Conservation (phyloP, 768 basidiomycete species). For the Dentipellis fragilis region DNA sequence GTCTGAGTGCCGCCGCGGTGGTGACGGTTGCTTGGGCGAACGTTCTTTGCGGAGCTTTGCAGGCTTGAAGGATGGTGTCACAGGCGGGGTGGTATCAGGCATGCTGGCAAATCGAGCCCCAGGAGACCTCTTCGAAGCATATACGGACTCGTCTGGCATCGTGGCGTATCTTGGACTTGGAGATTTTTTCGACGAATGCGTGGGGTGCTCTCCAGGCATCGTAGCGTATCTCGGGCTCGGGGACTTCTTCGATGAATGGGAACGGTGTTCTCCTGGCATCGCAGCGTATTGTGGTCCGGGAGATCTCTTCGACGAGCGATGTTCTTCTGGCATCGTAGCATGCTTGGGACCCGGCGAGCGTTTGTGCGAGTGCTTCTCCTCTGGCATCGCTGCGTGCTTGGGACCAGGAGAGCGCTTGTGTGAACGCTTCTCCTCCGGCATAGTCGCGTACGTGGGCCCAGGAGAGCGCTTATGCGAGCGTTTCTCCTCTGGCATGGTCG, state of each 20-base stretch:
- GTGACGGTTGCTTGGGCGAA: neutral
- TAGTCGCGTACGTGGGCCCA: neutral
- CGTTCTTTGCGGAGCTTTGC: neutral
- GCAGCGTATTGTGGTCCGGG: neutral
- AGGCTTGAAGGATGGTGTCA: neutral
- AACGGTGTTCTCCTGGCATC: neutral
- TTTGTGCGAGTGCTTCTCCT: neutral
- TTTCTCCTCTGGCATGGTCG: neutral
- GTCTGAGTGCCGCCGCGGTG: neutral
- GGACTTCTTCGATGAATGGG: neutral
- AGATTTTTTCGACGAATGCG: neutral
- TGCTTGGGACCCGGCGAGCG: neutral
- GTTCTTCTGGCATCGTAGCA: neutral
- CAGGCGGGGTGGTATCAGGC: neutral
- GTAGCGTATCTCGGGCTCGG: neutral
- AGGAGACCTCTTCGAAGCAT: neutral
- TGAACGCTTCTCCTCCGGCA: neutral
- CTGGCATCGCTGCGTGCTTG: neutral
- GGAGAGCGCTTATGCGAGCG: neutral
- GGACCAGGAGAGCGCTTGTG: neutral
- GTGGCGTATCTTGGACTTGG: neutral
- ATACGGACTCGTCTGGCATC: neutral
- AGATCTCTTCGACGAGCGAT: neutral
- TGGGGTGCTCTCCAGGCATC: neutral
- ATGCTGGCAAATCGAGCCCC: neutral